phyloP scores from a whole-genome alignment of 805 yeast species.

The Teunomyces kruisii region DNA sequence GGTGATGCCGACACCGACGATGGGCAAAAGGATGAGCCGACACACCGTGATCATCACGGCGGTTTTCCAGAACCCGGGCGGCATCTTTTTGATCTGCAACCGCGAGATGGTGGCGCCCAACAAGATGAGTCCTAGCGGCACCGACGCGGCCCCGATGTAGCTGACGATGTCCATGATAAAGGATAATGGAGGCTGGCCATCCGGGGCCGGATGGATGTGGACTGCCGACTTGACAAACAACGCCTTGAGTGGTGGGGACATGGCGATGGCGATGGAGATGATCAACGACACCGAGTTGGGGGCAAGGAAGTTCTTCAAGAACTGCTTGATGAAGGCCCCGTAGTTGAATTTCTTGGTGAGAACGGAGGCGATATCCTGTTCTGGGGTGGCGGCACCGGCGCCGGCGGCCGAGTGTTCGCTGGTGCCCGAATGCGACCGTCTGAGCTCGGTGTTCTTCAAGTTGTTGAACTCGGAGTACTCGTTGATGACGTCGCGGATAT shows the following conservation, averaged over 20 bases:
- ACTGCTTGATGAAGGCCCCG: conserved; percentile 5
- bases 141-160: conserved; percentile 84
- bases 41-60: conserved; percentile 55
- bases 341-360: not conserved
- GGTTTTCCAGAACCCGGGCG: conserved; percentile 70
- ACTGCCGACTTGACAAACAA: conserved; percentile 53
- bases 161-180: conserved; percentile 78
- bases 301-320: conserved; percentile 52
- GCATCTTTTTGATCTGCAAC: conserved; percentile 56
- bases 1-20: conserved; percentile 63
- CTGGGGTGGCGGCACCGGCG: too few relatives aligned
- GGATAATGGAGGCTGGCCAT: conserved; percentile 75
- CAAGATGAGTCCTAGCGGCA: conserved; percentile 79
- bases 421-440: conserved; percentile 17
- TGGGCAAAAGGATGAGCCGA: conserved; percentile 70
- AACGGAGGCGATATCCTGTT: not conserved
- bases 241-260: conserved; percentile 73
- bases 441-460: conserved; percentile 5
- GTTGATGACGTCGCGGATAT: conserved; percentile 38
- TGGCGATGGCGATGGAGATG: conserved; percentile 60
- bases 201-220: conserved; percentile 76
- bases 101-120: conserved; percentile 89
- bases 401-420: not conserved
- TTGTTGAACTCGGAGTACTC: conserved; percentile 44
- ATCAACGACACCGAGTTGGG: conserved; percentile 77